A percentile compares a stretch with the other conserved stretches of the same genome.
These are phyloP conservation scores for Coemansia sp. DNA, from an alignment of 192 early-diverging fungal genomes.

Conservation along the genomic window DNA sequence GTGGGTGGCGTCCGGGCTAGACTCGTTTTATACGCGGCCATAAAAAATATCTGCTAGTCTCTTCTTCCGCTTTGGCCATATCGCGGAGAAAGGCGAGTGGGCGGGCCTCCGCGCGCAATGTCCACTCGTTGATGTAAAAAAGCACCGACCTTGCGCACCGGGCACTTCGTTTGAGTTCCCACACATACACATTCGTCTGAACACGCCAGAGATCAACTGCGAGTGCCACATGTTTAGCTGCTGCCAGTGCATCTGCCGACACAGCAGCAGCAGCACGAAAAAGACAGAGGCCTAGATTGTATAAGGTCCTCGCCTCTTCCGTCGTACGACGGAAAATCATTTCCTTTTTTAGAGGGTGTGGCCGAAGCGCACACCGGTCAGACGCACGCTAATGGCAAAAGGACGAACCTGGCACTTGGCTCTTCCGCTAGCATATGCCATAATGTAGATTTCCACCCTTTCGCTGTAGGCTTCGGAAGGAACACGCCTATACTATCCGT, in stretches of 20 bases:
- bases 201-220: slow-evolving; percentile 1
- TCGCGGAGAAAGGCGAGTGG: not conserved
- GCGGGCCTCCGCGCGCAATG: not conserved
- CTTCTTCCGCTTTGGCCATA: not conserved
- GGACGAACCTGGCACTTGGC: not conserved
- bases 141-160: slow-evolving; percentile 9
- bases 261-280: not conserved
- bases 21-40: not conserved
- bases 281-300: not conserved
- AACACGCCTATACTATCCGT: not conserved
- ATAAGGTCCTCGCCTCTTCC: not conserved
- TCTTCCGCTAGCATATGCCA: not conserved
- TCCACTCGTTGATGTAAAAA: not conserved
- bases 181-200: not conserved
- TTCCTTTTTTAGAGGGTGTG: not conserved
- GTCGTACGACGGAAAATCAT: slow-evolving; percentile 2
- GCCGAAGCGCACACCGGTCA: not conserved
- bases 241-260: not conserved
- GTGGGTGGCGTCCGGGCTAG: not conserved
- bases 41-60: not conserved
- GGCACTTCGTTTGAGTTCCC: not conserved
- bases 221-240: not conserved
- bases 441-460: not conserved
- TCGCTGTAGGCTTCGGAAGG: not conserved
- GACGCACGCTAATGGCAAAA: not conserved